Evolutionary conservation across 495 filamentous ascomycete genomes (phyloP), one percentile per base, ranked within the genome.

Genomic region (Astrocystis sublimbata): DNA sequence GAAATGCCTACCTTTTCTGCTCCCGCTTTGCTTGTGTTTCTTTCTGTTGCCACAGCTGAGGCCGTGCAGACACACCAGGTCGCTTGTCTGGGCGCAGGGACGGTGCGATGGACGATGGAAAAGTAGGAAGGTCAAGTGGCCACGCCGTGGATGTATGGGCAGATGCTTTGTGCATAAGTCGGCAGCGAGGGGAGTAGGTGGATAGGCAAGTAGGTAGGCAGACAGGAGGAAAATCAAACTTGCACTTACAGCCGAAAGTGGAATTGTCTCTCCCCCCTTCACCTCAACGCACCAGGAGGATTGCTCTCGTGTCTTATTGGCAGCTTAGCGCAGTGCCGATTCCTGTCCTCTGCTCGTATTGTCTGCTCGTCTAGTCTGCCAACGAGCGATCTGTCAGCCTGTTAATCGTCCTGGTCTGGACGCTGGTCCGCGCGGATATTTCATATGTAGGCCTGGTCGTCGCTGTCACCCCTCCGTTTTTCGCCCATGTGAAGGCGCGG

Each of bases 301-400:
- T 67, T 68, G 67, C 66, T 69, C 69, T 65, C 56, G 69, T 62
- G 64, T 71, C 56, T 71, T 57, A 67, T 69, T 71, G 66, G 66
- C 57, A 67, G 69, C 67, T 67, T 69, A 60, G 59, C 69, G 67
- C 69, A 43, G 28, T 45, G 54, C 26, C 38, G 40, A 57, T 43
- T 57, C 64, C 64, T 60, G 51, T 71, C 57, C 46, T 58, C 50
- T 28, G 56, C 10, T 50, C 43, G 43, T 36, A 47, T 49, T 21
- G 56, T 23, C 38, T 31, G 54, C 52, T 43, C 38, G 54, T 57
- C 40, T 45, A 57, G 40, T 28, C 41, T 45, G 35, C 54, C 54
- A 57, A 45, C 54, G 26, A 17, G 54, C 40, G 24, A 21, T 31
- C 57, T 47, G 43, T 35, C 42, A 46, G 28, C 21, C 42, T 58